These are phyloP conservation scores for Phytophthora lateralis DNA, from an alignment of 352 stramenopile genomes.

Conservation along the genomic window DNA sequence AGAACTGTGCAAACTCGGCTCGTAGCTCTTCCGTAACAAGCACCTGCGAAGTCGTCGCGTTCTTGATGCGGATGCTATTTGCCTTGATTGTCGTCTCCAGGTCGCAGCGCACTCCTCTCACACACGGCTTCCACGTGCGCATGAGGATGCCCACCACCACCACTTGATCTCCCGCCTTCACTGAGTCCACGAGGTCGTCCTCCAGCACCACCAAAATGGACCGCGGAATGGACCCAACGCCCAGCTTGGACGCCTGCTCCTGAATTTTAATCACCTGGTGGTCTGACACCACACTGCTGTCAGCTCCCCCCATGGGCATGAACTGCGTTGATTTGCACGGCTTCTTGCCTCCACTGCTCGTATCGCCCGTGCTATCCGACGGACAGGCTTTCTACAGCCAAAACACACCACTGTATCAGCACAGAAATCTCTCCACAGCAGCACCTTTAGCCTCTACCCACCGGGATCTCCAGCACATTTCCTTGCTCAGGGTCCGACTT, in stretches of 20 bases:
- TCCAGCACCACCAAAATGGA: slow-evolving; percentile 95
- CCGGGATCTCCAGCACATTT: slow-evolving; percentile 88
- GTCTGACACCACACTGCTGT: slow-evolving; percentile 62
- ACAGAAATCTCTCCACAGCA: not conserved
- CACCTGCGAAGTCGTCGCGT: slow-evolving; percentile 63
- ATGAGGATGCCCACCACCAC: slow-evolving; percentile 92
- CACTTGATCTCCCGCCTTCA: slow-evolving; percentile 97
- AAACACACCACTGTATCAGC: not conserved
- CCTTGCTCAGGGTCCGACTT: slow-evolving; percentile 90
- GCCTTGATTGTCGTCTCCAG: slow-evolving; percentile 88
- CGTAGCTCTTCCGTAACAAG: slow-evolving; percentile 82
- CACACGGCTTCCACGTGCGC: slow-evolving; percentile 90
- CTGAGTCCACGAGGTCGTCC: slow-evolving; percentile 81
- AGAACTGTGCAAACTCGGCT: slow-evolving; percentile 93
- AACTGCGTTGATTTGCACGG: slow-evolving; percentile 86
- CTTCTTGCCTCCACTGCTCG: slow-evolving; percentile 48
- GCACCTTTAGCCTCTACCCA: slow-evolving; percentile 18
- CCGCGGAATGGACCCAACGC: slow-evolving; percentile 92
- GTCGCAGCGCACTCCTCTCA: slow-evolving; percentile 87
- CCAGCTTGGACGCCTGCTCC: slow-evolving; percentile 92
- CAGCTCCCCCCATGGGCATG: slow-evolving; percentile 46
- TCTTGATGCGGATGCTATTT: slow-evolving; percentile 76
- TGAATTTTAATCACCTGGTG: slow-evolving; percentile 97
- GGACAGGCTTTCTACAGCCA: slow-evolving; percentile 54
- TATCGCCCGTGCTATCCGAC: slow-evolving; percentile 38